phyloP scores from a whole-genome alignment of 1,139 yeast species.

The Hyphopichia khmerensis region DNA sequence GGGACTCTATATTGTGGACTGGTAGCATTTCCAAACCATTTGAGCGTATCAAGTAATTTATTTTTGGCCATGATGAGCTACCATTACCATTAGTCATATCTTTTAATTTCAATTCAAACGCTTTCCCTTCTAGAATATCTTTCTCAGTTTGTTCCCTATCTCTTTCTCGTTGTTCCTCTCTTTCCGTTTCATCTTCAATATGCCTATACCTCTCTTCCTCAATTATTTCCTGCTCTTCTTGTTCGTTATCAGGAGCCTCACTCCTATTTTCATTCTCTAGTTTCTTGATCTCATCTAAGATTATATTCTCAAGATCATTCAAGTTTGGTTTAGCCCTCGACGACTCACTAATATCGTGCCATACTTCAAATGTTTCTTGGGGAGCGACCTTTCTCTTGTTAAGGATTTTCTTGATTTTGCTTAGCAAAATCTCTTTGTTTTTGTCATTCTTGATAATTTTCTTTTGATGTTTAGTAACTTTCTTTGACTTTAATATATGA shows the following conservation, averaged over 20 bases:
- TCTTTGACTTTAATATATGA: slow-evolving; percentile 10
- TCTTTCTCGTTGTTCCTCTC: slow-evolving; percentile 1
- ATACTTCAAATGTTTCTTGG: slow-evolving; percentile 38
- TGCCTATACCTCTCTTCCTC: neutral
- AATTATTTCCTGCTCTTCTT: no score
- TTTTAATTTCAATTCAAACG: slow-evolving; percentile 18
- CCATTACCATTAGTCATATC: neutral
- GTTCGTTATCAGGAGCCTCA: slow-evolving; percentile 5
- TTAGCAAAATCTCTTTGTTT: slow-evolving; percentile 13
- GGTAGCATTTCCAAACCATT: slow-evolving; percentile 36
- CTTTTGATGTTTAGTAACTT: slow-evolving; percentile 8
- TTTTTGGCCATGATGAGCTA: slow-evolving; percentile 16
- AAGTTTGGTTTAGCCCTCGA: neutral
- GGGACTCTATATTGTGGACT: slow-evolving; percentile 16
- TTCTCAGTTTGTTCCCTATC: neutral
- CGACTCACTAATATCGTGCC: slow-evolving; percentile 23
- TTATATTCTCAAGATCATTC: neutral
- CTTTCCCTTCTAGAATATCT: slow-evolving; percentile 8
- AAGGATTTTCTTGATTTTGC: slow-evolving; percentile 15
- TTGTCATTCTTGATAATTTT: slow-evolving; percentile 11
- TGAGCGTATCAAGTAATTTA: slow-evolving; percentile 22
- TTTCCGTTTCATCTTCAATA: slow-evolving; percentile 8
- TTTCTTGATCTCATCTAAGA: slow-evolving; percentile 2
- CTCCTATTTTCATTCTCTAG: neutral
- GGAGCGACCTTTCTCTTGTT: slow-evolving; percentile 19